Evolutionary conservation across 176 grass and related monocot species (phyloP).

Genomic region (Carex scoparia): DNA sequence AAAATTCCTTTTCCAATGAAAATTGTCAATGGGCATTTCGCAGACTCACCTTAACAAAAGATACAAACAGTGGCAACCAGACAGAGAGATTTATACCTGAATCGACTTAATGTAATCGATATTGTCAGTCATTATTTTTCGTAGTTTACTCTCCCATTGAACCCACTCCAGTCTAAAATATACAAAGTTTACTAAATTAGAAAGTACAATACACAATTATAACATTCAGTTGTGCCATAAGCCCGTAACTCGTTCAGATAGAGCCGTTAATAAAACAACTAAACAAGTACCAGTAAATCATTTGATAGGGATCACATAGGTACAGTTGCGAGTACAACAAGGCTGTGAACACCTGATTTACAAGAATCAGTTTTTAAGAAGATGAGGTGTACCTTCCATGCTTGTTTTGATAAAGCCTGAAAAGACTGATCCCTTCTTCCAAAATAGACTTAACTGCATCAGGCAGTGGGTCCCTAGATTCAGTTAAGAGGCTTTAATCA

Average conservation of each 20-base stretch:
- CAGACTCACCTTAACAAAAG: too few species aligned
- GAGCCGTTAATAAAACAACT: slow-evolving; percentile 13
- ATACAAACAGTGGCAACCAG: slow-evolving; percentile 7
- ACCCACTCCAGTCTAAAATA: slow-evolving; percentile 63
- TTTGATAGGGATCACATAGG: background rate
- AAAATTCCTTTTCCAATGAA: too few species aligned
- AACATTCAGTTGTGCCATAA: slow-evolving; percentile 29
- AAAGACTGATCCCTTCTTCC: slow-evolving; percentile 80
- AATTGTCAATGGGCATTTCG: too few species aligned
- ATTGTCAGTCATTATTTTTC: slow-evolving; percentile 49
- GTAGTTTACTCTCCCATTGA: slow-evolving; percentile 76
- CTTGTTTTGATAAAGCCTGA: slow-evolving; percentile 70
- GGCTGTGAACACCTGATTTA: background rate
- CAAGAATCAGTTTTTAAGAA: background rate
- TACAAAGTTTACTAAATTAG: background rate
- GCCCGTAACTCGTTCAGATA: slow-evolving; percentile 18
- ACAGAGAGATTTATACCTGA: slow-evolving; percentile 47
- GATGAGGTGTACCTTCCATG: slow-evolving; percentile 73
- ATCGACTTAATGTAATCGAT: slow-evolving; percentile 69
- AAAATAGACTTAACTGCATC: slow-evolving; percentile 56
- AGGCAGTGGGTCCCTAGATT: slow-evolving; percentile 64
- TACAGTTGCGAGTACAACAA: background rate
- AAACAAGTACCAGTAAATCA: background rate
- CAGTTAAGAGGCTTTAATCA: slow-evolving; percentile 9
- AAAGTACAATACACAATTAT: background rate